A percentile compares a stretch with the other conserved stretches of the same genome.
These are phyloP conservation scores for Blastobotrys mokoenaii DNA, from an alignment of 805 yeast genomes.

Conservation along the genomic window DNA sequence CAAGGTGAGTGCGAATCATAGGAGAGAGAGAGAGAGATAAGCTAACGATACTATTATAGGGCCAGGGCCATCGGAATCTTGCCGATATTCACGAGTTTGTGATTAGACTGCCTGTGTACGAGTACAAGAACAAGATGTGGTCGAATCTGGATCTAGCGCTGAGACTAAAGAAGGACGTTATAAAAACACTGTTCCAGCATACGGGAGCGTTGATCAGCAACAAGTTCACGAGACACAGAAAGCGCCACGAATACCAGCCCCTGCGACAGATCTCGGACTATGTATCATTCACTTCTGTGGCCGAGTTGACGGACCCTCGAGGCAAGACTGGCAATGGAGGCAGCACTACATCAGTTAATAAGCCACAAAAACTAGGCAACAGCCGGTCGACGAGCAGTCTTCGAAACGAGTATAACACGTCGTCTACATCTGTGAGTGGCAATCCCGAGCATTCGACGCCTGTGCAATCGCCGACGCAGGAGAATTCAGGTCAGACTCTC, in stretches of 20 bases:
- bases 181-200: slow-evolving; percentile 32
- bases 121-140: slow-evolving; percentile 58
- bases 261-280: slow-evolving; percentile 30
- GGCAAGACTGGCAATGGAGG: not conserved
- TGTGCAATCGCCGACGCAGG: too few relatives aligned
- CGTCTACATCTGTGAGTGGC: too few relatives aligned
- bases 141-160: slow-evolving; percentile 58
- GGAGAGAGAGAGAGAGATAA: not conserved
- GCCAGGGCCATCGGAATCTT: slow-evolving; percentile 58
- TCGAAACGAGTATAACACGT: too few relatives aligned
- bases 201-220: slow-evolving; percentile 76
- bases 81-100: slow-evolving; percentile 71
- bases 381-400: too few relatives aligned
- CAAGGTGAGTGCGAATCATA: slow-evolving; percentile 28
- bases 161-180: slow-evolving; percentile 46
- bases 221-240: slow-evolving; percentile 42
- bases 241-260: slow-evolving; percentile 12
- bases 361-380: too few relatives aligned
- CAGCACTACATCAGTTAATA: too few relatives aligned
- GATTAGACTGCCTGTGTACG: slow-evolving; percentile 54
- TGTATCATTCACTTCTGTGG: slow-evolving; percentile 26
- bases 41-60: slow-evolving; percentile 25
- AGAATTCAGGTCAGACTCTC: not conserved
- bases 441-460: too few relatives aligned
- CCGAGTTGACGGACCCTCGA: slow-evolving; percentile 15